Conservation (phyloP, 2,329 filamentous ascomycete species). For the Ceratocystis cacaofunesta region DNA sequence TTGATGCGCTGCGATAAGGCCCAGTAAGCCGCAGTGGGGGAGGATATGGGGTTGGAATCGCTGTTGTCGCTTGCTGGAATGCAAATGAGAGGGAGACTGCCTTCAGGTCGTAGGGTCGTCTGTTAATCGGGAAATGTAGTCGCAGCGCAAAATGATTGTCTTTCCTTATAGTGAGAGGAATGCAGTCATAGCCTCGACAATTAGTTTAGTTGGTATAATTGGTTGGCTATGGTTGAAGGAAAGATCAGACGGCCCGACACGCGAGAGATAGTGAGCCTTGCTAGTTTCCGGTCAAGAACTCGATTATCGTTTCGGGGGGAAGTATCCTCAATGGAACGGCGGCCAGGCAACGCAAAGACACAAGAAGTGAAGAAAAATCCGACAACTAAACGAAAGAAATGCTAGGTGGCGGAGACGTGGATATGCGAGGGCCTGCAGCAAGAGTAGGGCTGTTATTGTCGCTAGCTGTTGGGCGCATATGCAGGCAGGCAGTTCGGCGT, state of each 20-base stretch:
- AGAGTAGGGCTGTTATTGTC: not conserved
- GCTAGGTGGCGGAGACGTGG: not conserved
- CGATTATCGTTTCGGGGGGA: not conserved
- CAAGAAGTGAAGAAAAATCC: not conserved
- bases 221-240: not conserved
- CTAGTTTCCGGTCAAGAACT: too few relatives aligned
- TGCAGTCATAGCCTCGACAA: not conserved
- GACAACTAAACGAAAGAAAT: not conserved
- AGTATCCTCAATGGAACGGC: not conserved
- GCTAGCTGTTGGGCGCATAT: constrained; percentile 8
- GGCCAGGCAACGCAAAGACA: not conserved
- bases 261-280: too few relatives aligned
- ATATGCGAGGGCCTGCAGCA: not conserved
- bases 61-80: not conserved
- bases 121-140: not conserved
- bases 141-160: not conserved
- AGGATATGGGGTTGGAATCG: too few relatives aligned
- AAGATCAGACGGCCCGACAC: not conserved
- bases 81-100: not conserved
- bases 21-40: too few relatives aligned
- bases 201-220: not conserved
- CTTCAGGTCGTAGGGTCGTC: constrained; percentile 1
- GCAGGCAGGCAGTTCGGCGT: not conserved
- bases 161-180: constrained; percentile 10
- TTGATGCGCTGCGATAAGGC: too few relatives aligned